These are phyloP conservation scores for Chlamydomonas sphaeroides DNA, from an alignment of 139 green algal species.

Conservation along the genomic window DNA sequence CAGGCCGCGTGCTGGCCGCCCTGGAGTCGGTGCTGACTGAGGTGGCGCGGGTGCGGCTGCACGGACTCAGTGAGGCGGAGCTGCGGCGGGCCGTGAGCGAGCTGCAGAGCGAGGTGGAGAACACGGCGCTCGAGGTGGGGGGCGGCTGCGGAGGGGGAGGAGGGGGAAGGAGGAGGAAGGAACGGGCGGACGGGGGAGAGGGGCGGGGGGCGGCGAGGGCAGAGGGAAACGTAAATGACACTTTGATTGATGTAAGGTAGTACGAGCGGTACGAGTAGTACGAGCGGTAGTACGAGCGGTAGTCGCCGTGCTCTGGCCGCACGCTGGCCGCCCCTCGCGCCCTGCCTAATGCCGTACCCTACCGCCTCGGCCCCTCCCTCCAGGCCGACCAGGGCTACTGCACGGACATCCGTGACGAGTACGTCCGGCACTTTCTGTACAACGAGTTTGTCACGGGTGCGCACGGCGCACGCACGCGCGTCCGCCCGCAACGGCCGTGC, in stretches of 20 bases:
- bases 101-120: slow-evolving; percentile 41
- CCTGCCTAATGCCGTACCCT: too few relatives aligned
- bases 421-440: slow-evolving; percentile 78
- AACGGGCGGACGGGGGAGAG: too few relatives aligned
- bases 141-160: not conserved
- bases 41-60: slow-evolving; percentile 77
- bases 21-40: slow-evolving; percentile 75
- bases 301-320: too few relatives aligned
- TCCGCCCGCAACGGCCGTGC: too few relatives aligned
- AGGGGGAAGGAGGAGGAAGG: not conserved
- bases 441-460: slow-evolving; percentile 67
- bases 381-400: slow-evolving; percentile 82
- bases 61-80: slow-evolving; percentile 74
- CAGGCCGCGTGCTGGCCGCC: slow-evolving; percentile 37
- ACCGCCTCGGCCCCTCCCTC: too few relatives aligned
- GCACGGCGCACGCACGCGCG: not conserved
- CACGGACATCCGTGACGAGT: slow-evolving; percentile 77
- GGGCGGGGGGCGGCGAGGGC: too few relatives aligned
- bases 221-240: too few relatives aligned
- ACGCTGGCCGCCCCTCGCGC: too few relatives aligned
- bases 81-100: slow-evolving; percentile 34
- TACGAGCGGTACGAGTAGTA: too few relatives aligned
- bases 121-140: slow-evolving; percentile 23
- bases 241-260: too few relatives aligned
- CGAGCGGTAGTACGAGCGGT: too few relatives aligned